These are phyloP conservation scores for Trametes cinnabarina DNA, from an alignment of 768 basidiomycete species.

Conservation along the genomic window DNA sequence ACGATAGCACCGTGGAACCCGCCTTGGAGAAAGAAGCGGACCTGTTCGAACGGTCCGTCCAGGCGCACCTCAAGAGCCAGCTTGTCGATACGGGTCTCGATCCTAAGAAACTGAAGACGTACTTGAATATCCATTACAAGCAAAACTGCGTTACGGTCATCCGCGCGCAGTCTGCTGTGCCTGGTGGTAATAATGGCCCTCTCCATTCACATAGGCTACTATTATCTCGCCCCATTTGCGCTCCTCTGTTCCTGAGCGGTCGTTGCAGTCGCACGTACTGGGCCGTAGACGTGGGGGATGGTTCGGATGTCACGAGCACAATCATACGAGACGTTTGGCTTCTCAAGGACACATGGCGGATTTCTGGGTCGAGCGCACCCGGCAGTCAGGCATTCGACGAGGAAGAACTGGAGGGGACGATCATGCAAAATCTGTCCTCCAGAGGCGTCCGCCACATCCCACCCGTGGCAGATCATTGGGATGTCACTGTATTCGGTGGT, in stretches of 20 bases:
- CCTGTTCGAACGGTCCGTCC: background rate
- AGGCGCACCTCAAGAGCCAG: background rate
- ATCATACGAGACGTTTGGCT: background rate
- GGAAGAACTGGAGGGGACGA: background rate
- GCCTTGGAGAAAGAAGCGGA: background rate
- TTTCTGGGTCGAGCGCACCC: background rate
- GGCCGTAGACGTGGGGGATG: background rate
- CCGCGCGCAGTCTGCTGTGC: background rate
- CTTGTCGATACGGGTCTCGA: background rate
- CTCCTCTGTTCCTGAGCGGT: background rate
- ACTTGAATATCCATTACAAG: constrained; percentile 1
- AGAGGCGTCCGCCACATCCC: constrained; percentile 4
- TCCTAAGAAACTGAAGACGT: background rate
- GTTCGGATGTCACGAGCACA: background rate
- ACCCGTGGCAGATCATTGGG: background rate
- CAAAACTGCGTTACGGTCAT: background rate
- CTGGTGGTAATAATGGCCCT: no score
- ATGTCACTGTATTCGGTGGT: background rate
- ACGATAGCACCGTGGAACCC: constrained; percentile 14
- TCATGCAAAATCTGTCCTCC: background rate
- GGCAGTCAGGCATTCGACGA: background rate
- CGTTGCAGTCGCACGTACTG: constrained; percentile 10
- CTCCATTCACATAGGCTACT: background rate
- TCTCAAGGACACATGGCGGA: constrained; percentile 16
- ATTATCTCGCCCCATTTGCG: constrained; percentile 4